Evolutionary conservation across 108 stramenopile genomes (phyloP), one percentile per base, ranked within the genome.

Genomic region (Pseudonitzschia delicatissima): DNA sequence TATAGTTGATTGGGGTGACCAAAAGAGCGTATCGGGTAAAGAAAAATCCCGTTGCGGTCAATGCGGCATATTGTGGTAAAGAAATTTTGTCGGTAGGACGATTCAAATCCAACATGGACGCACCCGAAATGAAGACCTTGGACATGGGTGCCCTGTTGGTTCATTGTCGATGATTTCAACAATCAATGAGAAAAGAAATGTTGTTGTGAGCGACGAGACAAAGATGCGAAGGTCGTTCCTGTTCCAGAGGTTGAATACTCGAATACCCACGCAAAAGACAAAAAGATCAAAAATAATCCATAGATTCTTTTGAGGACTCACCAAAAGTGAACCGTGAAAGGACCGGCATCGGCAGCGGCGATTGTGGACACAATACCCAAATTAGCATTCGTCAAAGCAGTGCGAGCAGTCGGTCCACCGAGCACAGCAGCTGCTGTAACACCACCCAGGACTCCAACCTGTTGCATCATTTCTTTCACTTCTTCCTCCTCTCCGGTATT

Each of bases 141-240:
- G 78, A 80, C 93, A 92, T 94, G 18, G 93, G 93, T n/a, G 90
- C 93, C 90, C 87, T 85, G 60, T 84, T 51, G n/a, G n/a, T n/a
- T n/a, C n/a, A n/a, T 51, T 49, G 2, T 49, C 21, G 4, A 17
- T 49, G 48, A 11, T 39, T 39, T 39, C n/a, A n/a, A n/a, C n/a
- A n/a, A n/a, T n/a, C n/a, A n/a, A n/a, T n/a, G n/a, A n/a, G n/a
- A n/a, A n/a, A n/a, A 84, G 66, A 78, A 77, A 17, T 28, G 82
- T 79, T 44, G 52, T 64, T n/a, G n/a, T n/a, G n/a, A n/a, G n/a
- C n/a, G n/a, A n/a, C n/a, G n/a, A n/a, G 50, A 29, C 20, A 4
- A 34, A 7, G 32, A 59, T 34, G 8, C 50, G 23, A 18, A 35
- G 15, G 32, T 40, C n/a, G 23, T 29, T 68, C 28, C 20, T 1